Base-by-base conservation (phyloP, 2,329 filamentous ascomycete genomes). In the Fusarium secorum region DNA sequence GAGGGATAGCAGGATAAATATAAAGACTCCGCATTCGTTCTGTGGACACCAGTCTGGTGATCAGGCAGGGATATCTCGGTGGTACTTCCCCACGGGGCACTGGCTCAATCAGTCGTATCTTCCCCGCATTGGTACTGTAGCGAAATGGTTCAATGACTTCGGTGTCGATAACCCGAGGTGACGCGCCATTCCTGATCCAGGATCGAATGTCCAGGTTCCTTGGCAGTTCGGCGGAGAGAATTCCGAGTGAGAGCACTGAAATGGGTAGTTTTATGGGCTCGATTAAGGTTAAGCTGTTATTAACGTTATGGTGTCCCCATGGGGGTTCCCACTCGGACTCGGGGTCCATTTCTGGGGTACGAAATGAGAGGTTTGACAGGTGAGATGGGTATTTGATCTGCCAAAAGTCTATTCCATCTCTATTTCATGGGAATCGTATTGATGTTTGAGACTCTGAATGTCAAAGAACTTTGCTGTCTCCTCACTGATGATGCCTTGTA, bases 51-150 rank as follows among this genome's bases (percentile, higher is more conserved):
- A 24, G 38, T 36, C 57, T 11, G 41, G 20, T 46, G 32, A 62
- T 59, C 46, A 38, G 35, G 18, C 69, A 46, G 45, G 70, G 69
- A 58, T 68, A 32, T 57, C n/a, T 64, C 58, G 64, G 65, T 53
- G 33, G 65, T 48, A 55, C 49, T 69, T 70, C 67, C 66, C 66
- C 66, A 66, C 61, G 67, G 66, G 67, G 66, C 53, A 53, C 36
- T 33, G 70, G 56, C 2, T 64, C 59, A 62, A 70, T 66, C 56
- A 67, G 53, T 65, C 17, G 15, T 36, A 22, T 62, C 52, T 53
- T 68, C 35, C 64, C 64, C 64, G 64, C 64, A 68, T 68, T 13
- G n/a, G n/a, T n/a, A n/a, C n/a, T n/a, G 39, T 13, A 32, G 33
- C 56, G 48, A 57, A 57, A 51, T 42, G 41, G 18, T 20, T 26